These are phyloP conservation scores for Gastrolobium bilobum DNA, from an alignment of 306 rosid genomes.

Conservation along the genomic window DNA sequence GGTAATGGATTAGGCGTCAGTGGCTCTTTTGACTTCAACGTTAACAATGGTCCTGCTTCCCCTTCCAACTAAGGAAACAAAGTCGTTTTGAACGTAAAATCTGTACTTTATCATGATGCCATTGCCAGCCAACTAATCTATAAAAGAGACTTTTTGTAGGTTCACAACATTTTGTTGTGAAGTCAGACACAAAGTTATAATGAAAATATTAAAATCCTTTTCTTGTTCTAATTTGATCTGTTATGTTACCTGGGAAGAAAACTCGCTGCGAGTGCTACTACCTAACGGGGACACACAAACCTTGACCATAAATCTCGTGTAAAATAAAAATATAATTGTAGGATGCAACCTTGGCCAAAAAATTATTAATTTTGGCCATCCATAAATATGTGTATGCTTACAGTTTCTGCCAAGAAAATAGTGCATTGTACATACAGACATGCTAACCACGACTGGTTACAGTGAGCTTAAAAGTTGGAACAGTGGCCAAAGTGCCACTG, in stretches of 20 bases:
- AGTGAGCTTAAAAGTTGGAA: not conserved
- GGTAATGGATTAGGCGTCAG: no score
- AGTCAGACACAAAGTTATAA: not conserved
- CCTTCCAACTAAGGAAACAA: no score
- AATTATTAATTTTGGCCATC: not conserved
- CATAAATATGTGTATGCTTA: not conserved
- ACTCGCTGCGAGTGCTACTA: not conserved
- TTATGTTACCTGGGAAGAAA: not conserved
- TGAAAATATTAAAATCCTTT: not conserved
- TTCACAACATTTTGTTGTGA: no score
- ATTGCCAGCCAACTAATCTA: no score
- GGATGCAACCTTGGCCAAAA: not conserved
- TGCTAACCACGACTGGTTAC: conserved; percentile 27
- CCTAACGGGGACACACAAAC: not conserved
- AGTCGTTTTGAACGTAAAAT: no score
- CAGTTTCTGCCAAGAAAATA: not conserved
- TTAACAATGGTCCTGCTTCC: no score
- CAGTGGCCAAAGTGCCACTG: no score
- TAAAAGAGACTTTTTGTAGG: no score
- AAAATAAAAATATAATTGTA: not conserved
- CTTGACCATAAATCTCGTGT: not conserved
- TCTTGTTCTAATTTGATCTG: not conserved
- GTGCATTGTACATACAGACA: not conserved
- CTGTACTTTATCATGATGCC: no score
- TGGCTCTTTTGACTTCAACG: no score